Evolutionary conservation across 495 filamentous ascomycete species (phyloP), one percentile per base, ranked within the genome.

Genomic region (Penicillium lividum): DNA sequence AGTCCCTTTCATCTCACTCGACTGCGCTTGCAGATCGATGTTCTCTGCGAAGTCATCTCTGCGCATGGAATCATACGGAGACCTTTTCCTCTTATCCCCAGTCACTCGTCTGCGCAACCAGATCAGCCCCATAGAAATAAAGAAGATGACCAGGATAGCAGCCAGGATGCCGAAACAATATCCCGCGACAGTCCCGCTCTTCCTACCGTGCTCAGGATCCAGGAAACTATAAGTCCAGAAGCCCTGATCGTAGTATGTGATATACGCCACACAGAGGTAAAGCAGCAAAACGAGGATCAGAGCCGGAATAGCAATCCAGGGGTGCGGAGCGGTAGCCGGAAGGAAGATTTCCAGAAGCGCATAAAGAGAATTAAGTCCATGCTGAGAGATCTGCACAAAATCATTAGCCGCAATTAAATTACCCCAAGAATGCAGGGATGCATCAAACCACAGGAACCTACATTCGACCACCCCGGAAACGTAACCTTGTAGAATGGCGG

Each of bases 181-280:
- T 53, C 73, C 68, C 50, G 78, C 62, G 61, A 84, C 75, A 11
- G 58, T 45, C 33, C 73, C 67, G 65, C 76, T 69, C 65, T 77
- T 63, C 70, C 80, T 72, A 36, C 72, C 64, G 67, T 73, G 69
- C 53, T 72, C 62, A 0, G 82, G 80, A 68, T 95, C 77, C 0
- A 94, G 76, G 76, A 95, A 95, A 47, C 61, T 59, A 69, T 95
- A 95, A 0, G 87, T 78, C 67, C 90, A 96, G 63, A 88, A 92
- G 1, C 82, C 83, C 65, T 89, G 73, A 0, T 84, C 86, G 0
- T 83, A 82, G 53, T 82, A 67, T 11, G 87, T 92, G 31, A 96
- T 60, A 67, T 92, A 93, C 0, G 89, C 89, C 9, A 96, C 74
- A 22, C 75, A 81, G 5, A 91, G 80, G 65, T 96, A 96, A 4